Evolutionary conservation across 2,329 filamentous ascomycete species (phyloP).

Genomic region (Aureobasidium subglaciale): DNA sequence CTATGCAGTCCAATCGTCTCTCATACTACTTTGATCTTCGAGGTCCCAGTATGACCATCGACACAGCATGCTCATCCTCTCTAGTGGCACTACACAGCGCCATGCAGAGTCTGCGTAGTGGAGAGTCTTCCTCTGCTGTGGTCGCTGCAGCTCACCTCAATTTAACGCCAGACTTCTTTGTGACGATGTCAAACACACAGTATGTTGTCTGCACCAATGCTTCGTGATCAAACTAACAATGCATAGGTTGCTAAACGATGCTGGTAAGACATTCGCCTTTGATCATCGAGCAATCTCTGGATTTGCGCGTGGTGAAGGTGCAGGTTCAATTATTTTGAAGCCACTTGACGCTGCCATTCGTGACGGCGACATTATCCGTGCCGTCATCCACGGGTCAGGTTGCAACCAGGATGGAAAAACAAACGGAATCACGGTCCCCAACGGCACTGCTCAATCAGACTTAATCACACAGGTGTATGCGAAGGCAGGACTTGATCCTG

Average conservation of each 20-base stretch:
- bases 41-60: constrained; percentile 38
- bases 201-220: constrained; percentile 20
- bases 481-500: constrained; percentile 29
- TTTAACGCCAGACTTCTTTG: constrained; percentile 22
- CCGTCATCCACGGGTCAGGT: constrained; percentile 30
- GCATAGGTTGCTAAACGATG: constrained; percentile 19
- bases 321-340: constrained; percentile 47
- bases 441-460: constrained; percentile 29
- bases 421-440: constrained; percentile 35
- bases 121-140: constrained; percentile 28
- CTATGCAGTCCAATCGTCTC: constrained; percentile 33
- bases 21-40: constrained; percentile 33
- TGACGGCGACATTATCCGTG: constrained; percentile 40
- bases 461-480: constrained; percentile 33
- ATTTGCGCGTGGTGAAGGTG: constrained; percentile 48
- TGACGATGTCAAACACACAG: constrained; percentile 24
- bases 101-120: constrained; percentile 24
- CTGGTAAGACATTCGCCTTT: constrained; percentile 4
- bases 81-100: constrained; percentile 32
- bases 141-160: constrained; percentile 24
- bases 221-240: background rate
- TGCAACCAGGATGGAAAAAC: constrained; percentile 35
- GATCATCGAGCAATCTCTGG: constrained; percentile 25
- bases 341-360: constrained; percentile 35
- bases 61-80: constrained; percentile 42